Evolutionary conservation across 1,284 basidiomycete genomes (phyloP).

Genomic region (Fomitopsis palustris): DNA sequence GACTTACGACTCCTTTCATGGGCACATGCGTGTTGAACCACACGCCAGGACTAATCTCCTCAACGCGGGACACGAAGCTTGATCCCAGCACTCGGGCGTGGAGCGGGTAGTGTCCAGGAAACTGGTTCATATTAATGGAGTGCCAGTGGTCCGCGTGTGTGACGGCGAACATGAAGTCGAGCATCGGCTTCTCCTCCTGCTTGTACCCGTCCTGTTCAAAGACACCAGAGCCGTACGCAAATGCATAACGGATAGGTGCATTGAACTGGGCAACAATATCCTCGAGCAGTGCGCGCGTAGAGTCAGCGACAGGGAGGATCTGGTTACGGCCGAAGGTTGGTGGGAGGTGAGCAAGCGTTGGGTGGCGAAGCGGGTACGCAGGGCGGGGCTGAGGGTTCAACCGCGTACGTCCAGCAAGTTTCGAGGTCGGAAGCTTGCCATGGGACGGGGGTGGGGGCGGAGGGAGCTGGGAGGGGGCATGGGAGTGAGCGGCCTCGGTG

Average conservation of each 20-base stretch:
- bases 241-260: slow-evolving; percentile 88
- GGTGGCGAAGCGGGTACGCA: slow-evolving; percentile 35
- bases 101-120: slow-evolving; percentile 87
- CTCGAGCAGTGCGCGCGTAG: slow-evolving; percentile 75
- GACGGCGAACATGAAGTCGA: slow-evolving; percentile 95
- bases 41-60: slow-evolving; percentile 82
- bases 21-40: slow-evolving; percentile 94
- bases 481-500: slow-evolving; percentile 41
- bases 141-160: slow-evolving; percentile 92
- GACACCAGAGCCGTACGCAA: slow-evolving; percentile 93
- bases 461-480: slow-evolving; percentile 26
- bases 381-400: slow-evolving; percentile 53
- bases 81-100: slow-evolving; percentile 81
- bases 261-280: slow-evolving; percentile 73
- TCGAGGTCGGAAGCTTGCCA: slow-evolving; percentile 22
- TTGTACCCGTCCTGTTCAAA: slow-evolving; percentile 83
- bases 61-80: slow-evolving; percentile 71
- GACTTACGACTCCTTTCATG: slow-evolving; percentile 79
- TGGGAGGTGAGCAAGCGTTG: slow-evolving; percentile 53
- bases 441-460: slow-evolving; percentile 33
- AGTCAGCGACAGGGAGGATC: slow-evolving; percentile 70
- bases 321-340: slow-evolving; percentile 80
- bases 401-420: slow-evolving; percentile 32
- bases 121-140: slow-evolving; percentile 88
- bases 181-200: slow-evolving; percentile 64